Base-by-base conservation (phyloP, 495 filamentous ascomycete genomes). In the Trypethelium eluteriae region DNA sequence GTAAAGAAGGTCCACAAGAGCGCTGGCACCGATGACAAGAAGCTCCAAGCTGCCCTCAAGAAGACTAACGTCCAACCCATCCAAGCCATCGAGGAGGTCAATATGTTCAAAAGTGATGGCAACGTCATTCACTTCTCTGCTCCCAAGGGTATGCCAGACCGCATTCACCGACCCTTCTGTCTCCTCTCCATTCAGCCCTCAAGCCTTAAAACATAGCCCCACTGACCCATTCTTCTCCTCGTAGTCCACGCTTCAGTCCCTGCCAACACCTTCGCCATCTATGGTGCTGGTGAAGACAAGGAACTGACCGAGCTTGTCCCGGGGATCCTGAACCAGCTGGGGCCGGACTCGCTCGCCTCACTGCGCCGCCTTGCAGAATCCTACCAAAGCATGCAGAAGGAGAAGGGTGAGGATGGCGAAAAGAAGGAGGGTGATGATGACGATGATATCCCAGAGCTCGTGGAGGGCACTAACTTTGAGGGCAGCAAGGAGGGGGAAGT, bases 41-140 rank as follows among this genome's bases (percentile, higher is more conserved):
- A 98, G 86, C 90, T 98, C 44, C 94, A 98, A 82, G 85, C 89
- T 50, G 82, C 92, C 65, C 71, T 78, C 39, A 78, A 78, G 74
- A 79, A 78, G 71, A 74, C 78, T 66, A 78, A 78, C 70, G 77
- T 79, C 18, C 76, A 78, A 73, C 76, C 94, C 74, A 96, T 98
- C 81, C 93, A 96, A 84, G 91, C 88, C 66, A 98, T 98, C 73
- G 94, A 98, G 86, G 94, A 98, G 83, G 94, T 98, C 76, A 98
- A 98, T 86, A 98, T 98, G 95, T 98, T 98, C 88, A 98, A 98
- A 86, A 88, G 90, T 78, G 94, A 98, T 75, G 94, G 94, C 73
- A 98, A 98, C 80, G 94, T 98, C 79, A 98, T 98, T 77, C 94
- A 98, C 85, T 98, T 98, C 78, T 86, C 90, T 74, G 90, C 90